Base-by-base conservation (phyloP, 2,329 filamentous ascomycete genomes). In the Camptophora hylomeconis region DNA sequence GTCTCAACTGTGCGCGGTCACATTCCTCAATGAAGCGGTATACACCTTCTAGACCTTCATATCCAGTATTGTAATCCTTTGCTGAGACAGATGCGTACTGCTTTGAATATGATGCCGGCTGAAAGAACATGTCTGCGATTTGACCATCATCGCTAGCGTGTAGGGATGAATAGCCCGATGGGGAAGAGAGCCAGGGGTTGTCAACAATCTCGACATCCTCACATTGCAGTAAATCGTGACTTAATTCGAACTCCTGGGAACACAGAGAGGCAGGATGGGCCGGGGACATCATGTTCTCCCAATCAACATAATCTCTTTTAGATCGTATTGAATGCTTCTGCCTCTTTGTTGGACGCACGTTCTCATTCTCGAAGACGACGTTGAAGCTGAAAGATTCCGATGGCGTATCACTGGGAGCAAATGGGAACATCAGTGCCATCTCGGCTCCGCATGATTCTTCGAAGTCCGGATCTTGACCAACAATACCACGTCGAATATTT, bases 341-440 rank as follows among this genome's bases (percentile, higher is more conserved):
- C n/a, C n/a, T n/a, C 32, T 45, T 39, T 25, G 48, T 37, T 20
- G 54, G 28, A 12, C 31, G 20, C 7, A 12, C 37, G 27, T 55
- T 40, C 49, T 53, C 40, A 55, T 61, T 35, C 48, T 60, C 42
- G 60, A 52, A 44, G 25, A 56, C 29, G 7, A 28, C 20, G 35
- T 47, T 17, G n/a, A n/a, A n/a, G n/a, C n/a, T n/a, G n/a, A n/a
- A n/a, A 40, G 41, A 25, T 47, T 69, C 55, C 16, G 63, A 57
- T 25, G 59, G 42, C 4, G 59, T 56, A 26, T 60, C 51, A 37
- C 63, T 73, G 0, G 86, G 80, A 1, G 86, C 86, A 46, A 83
- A 93, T 1, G 87, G 87, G 45, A 93, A 94, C 23, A 75, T 67
- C 12, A 95, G 64, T 4, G 83, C 82, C 40, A 89, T 67, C 2